Evolutionary conservation across 345 rosid species (phyloP), one percentile per base, ranked within the genome.

Genomic region (Microthlaspi erraticum): DNA sequence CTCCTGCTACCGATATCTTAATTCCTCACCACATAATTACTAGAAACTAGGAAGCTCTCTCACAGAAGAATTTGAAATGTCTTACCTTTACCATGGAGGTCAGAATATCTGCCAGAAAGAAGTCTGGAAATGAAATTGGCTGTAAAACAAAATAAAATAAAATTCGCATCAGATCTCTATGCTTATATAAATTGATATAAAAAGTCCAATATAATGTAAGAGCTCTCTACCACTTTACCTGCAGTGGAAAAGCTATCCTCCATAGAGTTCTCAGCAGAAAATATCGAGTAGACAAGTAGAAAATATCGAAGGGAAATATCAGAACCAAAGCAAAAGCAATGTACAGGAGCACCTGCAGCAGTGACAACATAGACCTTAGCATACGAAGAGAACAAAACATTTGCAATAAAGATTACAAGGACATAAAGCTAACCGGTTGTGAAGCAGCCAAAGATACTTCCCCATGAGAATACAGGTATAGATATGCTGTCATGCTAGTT

Each of bases 21-120:
- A 16, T 23, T 14, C 10, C 45, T 9, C 17, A 67, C 38, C 16
- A 69, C 39, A 53, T 55, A 17, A 46, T 7, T 26, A 69, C 33
- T 46, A 64, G 18, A 55, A 6, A 7, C 10, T 13, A 50, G n/a
- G 13, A 58, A 57, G 72, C 44, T 72, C 49, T 50, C 17, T 33
- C 33, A 38, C 3, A 51, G 11, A 16, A 63, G 8, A 7, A 19
- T 11, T 12, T 48, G 17, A 20, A 46, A 57, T 26, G 61, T 50
- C 83, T 66, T 82, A 94, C 99, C 99, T 94, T 94, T 59, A 96
- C 86, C 98, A 91, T 91, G 26, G 98, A 94, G 41, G 99, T 94
- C 66, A 91, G 74, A 51, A 94, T 91, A 81, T 91, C 99, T 18
- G 98, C 98, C 88, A 94, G 72, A 64, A 94, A 94, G 83, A 91